A percentile compares a stretch with the other conserved stretches of the same genome.
phyloP scores from a whole-genome alignment of 2,329 filamentous ascomycete genomes.

The Hypoxylon sp. region DNA sequence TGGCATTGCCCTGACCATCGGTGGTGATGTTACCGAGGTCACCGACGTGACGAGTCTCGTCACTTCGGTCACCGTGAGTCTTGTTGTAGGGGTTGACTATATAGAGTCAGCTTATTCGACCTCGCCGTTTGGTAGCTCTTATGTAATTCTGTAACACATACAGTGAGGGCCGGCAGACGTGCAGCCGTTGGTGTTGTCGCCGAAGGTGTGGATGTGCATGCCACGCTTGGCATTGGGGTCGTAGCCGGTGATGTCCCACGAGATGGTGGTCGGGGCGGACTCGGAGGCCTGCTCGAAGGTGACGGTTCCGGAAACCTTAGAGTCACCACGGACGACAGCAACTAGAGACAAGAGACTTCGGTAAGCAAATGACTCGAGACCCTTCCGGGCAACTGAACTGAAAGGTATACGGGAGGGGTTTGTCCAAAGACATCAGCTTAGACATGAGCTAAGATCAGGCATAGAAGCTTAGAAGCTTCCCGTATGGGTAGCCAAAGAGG shows the following conservation, averaged over 20 bases:
- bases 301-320: conserved; percentile 92
- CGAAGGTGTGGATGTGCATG: conserved; percentile 98
- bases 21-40: conserved; percentile 98
- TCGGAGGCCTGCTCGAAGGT: conserved; percentile 94
- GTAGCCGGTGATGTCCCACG: conserved; percentile 92
- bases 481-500: conserved; percentile 5
- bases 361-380: conserved; percentile 45
- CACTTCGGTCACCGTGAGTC: conserved; percentile 87
- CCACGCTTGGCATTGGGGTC: conserved; percentile 96
- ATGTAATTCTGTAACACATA: conserved; percentile 61
- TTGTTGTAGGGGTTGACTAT: conserved; percentile 95
- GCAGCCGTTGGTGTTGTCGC: conserved; percentile 99
- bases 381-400: conserved; percentile 28
- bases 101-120: conserved; percentile 30
- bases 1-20: conserved; percentile 89
- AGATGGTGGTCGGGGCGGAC: conserved; percentile 83
- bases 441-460: background rate
- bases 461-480: conserved; percentile 13
- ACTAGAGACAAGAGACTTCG: conserved; percentile 65
- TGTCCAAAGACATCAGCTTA: conserved; percentile 34
- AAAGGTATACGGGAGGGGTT: conserved; percentile 36
- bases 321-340: conserved; percentile 97
- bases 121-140: background rate
- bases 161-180: conserved; percentile 98
- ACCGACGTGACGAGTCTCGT: conserved; percentile 91